Percentiles rank a stretch among this genome's conserved stretches.
These are phyloP conservation scores for Escallonia herrerae DNA, from an alignment of 129 eudicot genomes.

Conservation along the genomic window DNA sequence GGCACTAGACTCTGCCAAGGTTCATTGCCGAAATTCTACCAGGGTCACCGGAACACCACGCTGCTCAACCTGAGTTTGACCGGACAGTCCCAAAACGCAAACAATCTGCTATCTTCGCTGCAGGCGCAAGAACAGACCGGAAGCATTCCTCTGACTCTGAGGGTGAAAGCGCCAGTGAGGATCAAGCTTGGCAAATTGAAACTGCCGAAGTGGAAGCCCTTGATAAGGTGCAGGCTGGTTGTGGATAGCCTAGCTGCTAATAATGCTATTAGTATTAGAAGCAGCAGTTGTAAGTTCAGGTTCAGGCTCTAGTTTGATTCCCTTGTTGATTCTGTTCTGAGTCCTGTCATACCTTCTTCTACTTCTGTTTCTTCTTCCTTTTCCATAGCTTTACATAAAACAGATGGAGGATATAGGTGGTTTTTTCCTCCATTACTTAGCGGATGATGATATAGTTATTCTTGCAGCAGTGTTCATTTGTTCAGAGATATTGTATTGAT, in stretches of 20 bases:
- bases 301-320: conserved; percentile 39
- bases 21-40: conserved; percentile 78
- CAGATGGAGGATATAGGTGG: conserved; percentile 13
- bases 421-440: not conserved
- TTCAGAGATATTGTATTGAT: no score
- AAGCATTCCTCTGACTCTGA: conserved; percentile 44
- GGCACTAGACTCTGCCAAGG: conserved; percentile 63
- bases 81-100: conserved; percentile 47
- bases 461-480: no score
- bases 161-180: conserved; percentile 68
- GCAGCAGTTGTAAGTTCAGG: conserved; percentile 56
- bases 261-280: conserved; percentile 47
- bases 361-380: not conserved
- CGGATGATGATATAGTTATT: no score
- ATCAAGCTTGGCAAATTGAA: conserved; percentile 64
- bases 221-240: conserved; percentile 57
- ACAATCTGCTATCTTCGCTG: conserved; percentile 28
- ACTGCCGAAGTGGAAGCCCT: conserved; percentile 61
- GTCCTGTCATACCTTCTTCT: not conserved
- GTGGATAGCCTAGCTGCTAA: conserved; percentile 49
- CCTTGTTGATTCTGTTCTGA: not conserved
- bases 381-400: not conserved
- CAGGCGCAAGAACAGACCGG: conserved; percentile 54
- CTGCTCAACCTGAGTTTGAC: conserved; percentile 28
- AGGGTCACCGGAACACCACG: conserved; percentile 84